Conservation (phyloP, 225 moss, liverwort and hornwort genomes). For the Pseudoscleropodium purum region DNA sequence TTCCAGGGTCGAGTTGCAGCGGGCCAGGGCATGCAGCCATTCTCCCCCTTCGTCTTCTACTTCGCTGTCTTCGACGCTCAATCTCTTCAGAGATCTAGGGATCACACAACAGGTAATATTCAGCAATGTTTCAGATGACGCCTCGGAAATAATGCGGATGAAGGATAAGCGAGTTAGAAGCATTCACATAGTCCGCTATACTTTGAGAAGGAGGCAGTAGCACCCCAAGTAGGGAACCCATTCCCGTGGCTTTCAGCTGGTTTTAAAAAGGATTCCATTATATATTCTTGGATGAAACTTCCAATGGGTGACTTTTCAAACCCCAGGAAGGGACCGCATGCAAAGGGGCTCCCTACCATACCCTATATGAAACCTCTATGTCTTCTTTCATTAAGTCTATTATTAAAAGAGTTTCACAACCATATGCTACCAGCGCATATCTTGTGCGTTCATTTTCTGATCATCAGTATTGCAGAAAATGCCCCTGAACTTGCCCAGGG, state of each 20-base stretch:
- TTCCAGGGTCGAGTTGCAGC: constrained; percentile 45
- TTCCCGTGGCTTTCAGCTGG: not conserved
- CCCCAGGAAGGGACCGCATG: not conserved
- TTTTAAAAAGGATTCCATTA: not conserved
- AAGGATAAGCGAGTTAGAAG: not conserved
- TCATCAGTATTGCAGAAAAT: not conserved
- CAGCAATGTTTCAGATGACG: not conserved
- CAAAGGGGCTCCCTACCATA: not conserved
- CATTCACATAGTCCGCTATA: not conserved
- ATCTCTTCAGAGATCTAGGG: constrained; percentile 52
- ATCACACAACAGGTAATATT: not conserved
- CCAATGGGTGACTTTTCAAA: not conserved
- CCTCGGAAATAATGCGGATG: not conserved
- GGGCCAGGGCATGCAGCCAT: constrained; percentile 61
- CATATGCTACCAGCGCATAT: not conserved
- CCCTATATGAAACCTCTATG: not conserved
- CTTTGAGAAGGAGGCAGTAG: not conserved
- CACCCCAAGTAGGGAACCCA: not conserved
- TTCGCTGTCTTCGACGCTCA: constrained; percentile 59
- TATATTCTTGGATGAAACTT: not conserved
- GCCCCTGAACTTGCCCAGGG: not conserved
- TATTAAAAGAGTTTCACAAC: not conserved
- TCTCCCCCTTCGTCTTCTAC: constrained; percentile 29
- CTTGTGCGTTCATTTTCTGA: not conserved
- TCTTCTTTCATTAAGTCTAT: not conserved